Base-by-base conservation (phyloP, 495 filamentous ascomycete species). In the Astrothelium subdiscretum region DNA sequence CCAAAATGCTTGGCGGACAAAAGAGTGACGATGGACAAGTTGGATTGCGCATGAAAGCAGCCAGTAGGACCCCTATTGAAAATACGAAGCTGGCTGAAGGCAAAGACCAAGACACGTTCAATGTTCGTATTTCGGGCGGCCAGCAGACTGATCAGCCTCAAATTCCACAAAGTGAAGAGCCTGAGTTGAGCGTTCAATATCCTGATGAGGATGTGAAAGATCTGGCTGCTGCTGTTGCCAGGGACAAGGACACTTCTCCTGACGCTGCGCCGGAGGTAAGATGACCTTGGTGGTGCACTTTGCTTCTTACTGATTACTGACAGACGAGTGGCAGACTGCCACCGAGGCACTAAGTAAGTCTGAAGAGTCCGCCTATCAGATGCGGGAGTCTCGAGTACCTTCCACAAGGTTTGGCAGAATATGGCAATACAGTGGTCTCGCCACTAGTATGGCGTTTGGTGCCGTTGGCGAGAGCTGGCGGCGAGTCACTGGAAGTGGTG, bases 391-490 rank as follows among this genome's bases (percentile, higher is more conserved):
- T 29, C 85, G 85, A 62, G 92, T 98, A 1, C 94, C 94, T 11
- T 90, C 94, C 3, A 88, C 90, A 26, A 85, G 94, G 1, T 71
- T 98, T 42, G 86, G 91, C 27, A 80, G 94, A 62, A 72, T 98
- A 15, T 97, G 92, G 87, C 92, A 97, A 71, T 98, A 97, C 73
- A 83, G 90, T 60, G 91, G 95, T 0, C 78, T 98, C 4, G 94
- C 90, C 31, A 90, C 90, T 0, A 92, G 92, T 27, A 96, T 98
- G 91, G 85, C 95, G 12, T 91, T 94, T 68, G 94, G 94, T n/a
- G 91, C 89, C 1, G 83, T 95, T 43, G 85, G 83, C 22, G 94
- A 98, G 72, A 83, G 87, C 31, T 69, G 97, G 43, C 86, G 88
- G 60, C 83, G 92, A 32, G 84, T 83, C 2, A 79, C 82, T 31